Evolutionary conservation across 2,329 filamentous ascomycete species (phyloP).

Genomic region (Zymoseptoria pseudotritici): DNA sequence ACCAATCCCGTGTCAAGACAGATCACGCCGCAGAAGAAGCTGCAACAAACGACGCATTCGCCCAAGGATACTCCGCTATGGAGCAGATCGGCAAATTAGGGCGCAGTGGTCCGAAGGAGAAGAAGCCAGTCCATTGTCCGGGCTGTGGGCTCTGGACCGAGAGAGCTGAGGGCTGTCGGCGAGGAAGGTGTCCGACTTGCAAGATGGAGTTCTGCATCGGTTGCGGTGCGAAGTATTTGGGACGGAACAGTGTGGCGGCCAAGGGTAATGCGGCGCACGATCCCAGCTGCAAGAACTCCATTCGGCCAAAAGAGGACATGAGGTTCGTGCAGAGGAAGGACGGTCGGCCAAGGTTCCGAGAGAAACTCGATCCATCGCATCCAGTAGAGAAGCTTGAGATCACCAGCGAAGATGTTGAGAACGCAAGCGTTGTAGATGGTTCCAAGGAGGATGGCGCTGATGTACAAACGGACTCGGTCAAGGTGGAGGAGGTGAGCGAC

Average conservation of each 20-base stretch:
- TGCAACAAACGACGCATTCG: neutral
- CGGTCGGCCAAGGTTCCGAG: neutral
- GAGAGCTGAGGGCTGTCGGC: neutral
- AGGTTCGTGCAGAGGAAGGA: neutral
- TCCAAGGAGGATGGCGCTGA: neutral
- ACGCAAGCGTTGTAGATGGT: neutral
- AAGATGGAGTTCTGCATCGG: conserved; percentile 1
- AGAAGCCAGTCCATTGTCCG: neutral
- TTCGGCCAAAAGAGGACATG: neutral
- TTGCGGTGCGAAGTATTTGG: conserved; percentile 1
- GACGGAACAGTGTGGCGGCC: neutral
- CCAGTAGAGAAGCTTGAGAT: neutral
- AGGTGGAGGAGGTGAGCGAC: neutral
- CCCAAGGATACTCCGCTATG: neutral
- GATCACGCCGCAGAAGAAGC: neutral
- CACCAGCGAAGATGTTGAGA: neutral
- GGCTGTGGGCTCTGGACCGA: neutral
- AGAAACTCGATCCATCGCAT: neutral
- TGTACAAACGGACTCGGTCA: neutral
- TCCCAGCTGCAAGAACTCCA: neutral
- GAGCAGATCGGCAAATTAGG: neutral
- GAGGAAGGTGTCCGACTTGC: neutral
- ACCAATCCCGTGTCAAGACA: neutral
- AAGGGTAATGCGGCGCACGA: neutral
- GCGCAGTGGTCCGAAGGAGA: neutral